A percentile compares a stretch with the other conserved stretches of the same genome.
phyloP scores from a whole-genome alignment of 2,329 filamentous ascomycete species.

The Cadophora luteo-olivacea region DNA sequence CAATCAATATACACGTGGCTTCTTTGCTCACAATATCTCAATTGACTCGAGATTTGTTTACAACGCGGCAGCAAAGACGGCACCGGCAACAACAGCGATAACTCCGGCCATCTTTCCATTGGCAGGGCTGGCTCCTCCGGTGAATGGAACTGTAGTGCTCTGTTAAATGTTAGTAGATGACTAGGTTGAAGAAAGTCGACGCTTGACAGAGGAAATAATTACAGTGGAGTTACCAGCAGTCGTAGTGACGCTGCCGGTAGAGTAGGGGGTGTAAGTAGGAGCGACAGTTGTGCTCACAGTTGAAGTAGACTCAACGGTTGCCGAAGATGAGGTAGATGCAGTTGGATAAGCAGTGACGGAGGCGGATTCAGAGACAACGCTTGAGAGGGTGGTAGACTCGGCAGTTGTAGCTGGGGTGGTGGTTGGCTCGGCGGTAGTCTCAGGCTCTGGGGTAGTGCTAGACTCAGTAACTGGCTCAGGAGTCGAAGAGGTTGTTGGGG shows the following conservation, averaged over 20 bases:
- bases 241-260: neutral
- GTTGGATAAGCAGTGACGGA: neutral
- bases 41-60: neutral
- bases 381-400: neutral
- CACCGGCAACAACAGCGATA: slow-evolving; percentile 13
- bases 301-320: neutral
- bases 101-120: slow-evolving; percentile 6
- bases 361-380: neutral
- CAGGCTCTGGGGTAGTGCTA: neutral
- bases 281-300: slow-evolving; percentile 1
- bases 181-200: neutral
- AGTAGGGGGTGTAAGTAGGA: slow-evolving; percentile 1
- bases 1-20: neutral
- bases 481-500: neutral
- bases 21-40: neutral
- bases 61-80: slow-evolving; percentile 14
- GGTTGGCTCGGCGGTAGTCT: slow-evolving; percentile 7
- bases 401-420: neutral
- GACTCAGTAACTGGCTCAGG: slow-evolving; percentile 1
- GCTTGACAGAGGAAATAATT: neutral
- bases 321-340: neutral
- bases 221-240: slow-evolving; percentile 18
- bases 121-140: slow-evolving; percentile 16
- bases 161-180: neutral
- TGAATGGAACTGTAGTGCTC: slow-evolving; percentile 20